Evolutionary conservation across 371 early-diverging fungal genomes (phyloP).

Genomic region (Massospora cicadina): DNA sequence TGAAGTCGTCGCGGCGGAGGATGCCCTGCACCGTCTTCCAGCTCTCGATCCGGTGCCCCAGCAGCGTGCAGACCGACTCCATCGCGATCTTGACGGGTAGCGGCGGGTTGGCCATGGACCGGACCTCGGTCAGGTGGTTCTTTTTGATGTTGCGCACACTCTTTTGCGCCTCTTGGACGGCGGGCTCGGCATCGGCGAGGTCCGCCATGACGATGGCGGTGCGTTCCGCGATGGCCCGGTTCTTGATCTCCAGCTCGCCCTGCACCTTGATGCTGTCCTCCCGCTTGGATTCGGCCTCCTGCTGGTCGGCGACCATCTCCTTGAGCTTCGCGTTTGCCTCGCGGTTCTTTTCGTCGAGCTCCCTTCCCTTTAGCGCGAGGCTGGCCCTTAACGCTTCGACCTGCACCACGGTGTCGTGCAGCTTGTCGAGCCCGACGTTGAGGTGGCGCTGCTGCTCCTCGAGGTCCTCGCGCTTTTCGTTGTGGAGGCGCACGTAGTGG

Average conservation of each 20-base stretch:
- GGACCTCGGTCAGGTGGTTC: conserved; percentile 94
- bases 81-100: conserved; percentile 90
- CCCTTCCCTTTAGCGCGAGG: conserved; percentile 70
- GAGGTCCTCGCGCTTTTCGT: conserved; percentile 82
- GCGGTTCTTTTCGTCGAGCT: conserved; percentile 71
- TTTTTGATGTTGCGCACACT: conserved; percentile 85
- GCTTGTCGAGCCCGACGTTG: conserved; percentile 91
- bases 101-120: conserved; percentile 96
- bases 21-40: conserved; percentile 81
- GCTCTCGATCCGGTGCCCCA: conserved; percentile 70
- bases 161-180: conserved; percentile 88
- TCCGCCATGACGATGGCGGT: conserved; percentile 68
- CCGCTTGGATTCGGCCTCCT: conserved; percentile 88
- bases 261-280: conserved; percentile 63
- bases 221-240: conserved; percentile 63
- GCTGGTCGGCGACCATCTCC: conserved; percentile 90
- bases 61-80: conserved; percentile 90
- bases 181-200: conserved; percentile 90
- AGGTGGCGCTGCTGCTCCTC: conserved; percentile 97
- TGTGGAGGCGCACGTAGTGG: conserved; percentile 78
- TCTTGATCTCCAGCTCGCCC: conserved; percentile 54
- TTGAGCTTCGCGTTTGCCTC: conserved; percentile 91
- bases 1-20: conserved; percentile 94
- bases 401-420: conserved; percentile 87
- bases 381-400: conserved; percentile 85